Base-by-base conservation (phyloP, 1,284 basidiomycete species). In the Violaceomyces palustris region DNA sequence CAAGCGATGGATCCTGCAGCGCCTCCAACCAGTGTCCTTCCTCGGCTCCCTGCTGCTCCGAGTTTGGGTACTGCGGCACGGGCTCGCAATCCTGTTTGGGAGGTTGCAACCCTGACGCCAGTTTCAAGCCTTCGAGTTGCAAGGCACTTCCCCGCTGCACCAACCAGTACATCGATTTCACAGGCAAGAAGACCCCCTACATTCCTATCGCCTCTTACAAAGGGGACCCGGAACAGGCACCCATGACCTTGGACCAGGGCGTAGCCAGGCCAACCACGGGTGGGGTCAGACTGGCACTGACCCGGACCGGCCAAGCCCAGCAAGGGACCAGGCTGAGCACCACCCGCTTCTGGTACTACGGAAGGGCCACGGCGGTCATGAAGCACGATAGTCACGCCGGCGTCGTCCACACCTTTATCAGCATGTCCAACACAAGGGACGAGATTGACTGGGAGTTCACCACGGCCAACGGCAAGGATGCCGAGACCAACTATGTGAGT, bases 371-470 rank as follows among this genome's bases (percentile, higher is more conserved):
- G 14, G 63, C 52, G 3, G 46, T 50, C 14, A 45, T 63, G 52
- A 45, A 50, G 24, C 63, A 65, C 38, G 37, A 44, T 4, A 47
- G 45, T 24, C 43, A 47, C 38, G 47, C 41, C 1, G 63, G 63
- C 7, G 53, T 65, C 30, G 63, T 65, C 11, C 48, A 54, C 27
- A 55, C 60, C 1, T 62, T 62, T 21, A 65, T 65, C 39, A 44
- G 55, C 18, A 60, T 65, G 56, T 35, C 32, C 4, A 10, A 33
- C 6, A 52, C 49, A 3, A 46, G 45, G 28, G 61, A 61, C 24
- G 63, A 63, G 29, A 49, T 65, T 11, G 62, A 61, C 27, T 63
- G 46, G 46, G 63, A 65, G 27, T 62, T 45, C 29, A 61, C 53
- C 1, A 59, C 52, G 0, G 10, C n/a, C 18, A 28, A 37, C 18